Evolutionary conservation across 208 protist species (phyloP).

Genomic region (Trypanosoma platydactyli): DNA sequence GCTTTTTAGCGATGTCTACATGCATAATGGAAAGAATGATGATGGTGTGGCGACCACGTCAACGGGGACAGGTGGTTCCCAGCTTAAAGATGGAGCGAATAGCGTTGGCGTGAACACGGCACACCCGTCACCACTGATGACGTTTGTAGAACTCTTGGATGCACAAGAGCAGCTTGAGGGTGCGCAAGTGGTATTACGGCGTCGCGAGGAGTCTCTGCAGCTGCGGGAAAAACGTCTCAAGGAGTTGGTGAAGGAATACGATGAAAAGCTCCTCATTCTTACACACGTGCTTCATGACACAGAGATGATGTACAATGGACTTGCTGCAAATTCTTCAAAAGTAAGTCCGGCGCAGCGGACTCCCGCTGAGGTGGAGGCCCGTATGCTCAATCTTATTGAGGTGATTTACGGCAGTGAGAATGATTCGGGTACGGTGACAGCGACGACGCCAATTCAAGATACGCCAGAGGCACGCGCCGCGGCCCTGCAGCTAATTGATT

Average conservation of each 20-base stretch:
- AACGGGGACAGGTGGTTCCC: not conserved
- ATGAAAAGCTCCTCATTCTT: slow-evolving; percentile 10
- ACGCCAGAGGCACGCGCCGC: slow-evolving; percentile 3
- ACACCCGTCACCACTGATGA: slow-evolving; percentile 22
- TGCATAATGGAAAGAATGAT: not conserved
- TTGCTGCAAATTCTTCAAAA: not conserved
- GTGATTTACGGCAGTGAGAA: not conserved
- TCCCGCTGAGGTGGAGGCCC: not conserved
- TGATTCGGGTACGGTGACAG: not conserved
- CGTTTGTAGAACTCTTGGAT: slow-evolving; percentile 24
- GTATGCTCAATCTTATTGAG: slow-evolving; percentile 10
- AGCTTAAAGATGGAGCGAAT: not conserved
- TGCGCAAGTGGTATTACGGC: not conserved
- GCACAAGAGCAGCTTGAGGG: slow-evolving; percentile 23
- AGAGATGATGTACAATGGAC: slow-evolving; percentile 13
- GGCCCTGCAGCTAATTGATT: not conserved
- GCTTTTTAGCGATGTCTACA: not conserved
- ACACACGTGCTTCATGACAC: slow-evolving; percentile 3
- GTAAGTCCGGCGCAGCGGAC: not conserved
- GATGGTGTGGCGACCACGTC: not conserved
- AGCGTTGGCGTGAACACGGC: slow-evolving; percentile 14
- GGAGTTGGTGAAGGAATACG: slow-evolving; percentile 11
- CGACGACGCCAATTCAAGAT: not conserved
- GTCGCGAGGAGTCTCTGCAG: not conserved
- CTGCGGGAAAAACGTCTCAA: not conserved